Base-by-base conservation (phyloP, 2,329 filamentous ascomycete genomes). In the Cytospora chrysosperma region DNA sequence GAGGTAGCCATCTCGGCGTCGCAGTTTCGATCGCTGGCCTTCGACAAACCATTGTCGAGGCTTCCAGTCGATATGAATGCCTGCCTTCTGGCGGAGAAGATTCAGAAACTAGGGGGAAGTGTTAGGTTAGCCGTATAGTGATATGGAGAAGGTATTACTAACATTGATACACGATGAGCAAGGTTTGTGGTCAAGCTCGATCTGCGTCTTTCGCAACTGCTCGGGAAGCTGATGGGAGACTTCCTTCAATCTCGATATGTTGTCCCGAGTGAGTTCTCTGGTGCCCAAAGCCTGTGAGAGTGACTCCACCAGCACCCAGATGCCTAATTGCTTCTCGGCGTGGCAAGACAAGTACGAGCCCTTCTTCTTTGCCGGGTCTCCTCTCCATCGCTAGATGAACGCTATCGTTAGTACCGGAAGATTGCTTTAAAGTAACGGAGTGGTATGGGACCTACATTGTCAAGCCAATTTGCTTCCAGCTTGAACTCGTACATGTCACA, bases 241-340 rank as follows among this genome's bases (percentile, higher is more conserved):
- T 15, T 19, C 0, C 28, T 55, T 59, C 19, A 63, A 2, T 1
- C 5, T 1, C 1, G 1, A 26, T 3, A 63, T 13, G 2, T 34
- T 59, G 3, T 30, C 17, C 0, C 1, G 0, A 0, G 55, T 49
- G 17, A 59, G 6, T 1, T 24, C 8, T 1, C 21, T 12, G 0
- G 28, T 63, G 7, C 19, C 8, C 1, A 59, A 6, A 1, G 26
- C 61, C 4, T 30, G 3, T n/a, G 50, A 15, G 8, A 63, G 10
- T 0, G 49, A 12, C 12, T 55, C 57, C 1, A 3, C 27, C 0
- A 63, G 15, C 26, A 59, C 27, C 2, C 1, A 32, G 9, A 55
- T n/a, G 1, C 47, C 61, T 17, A 63, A 13, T 12, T 63, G 50
- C 13, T 63, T 63, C 34, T 63, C 61, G 1, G 55, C 10, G 3